Percentiles rank a stretch among this genome's conserved stretches.
Conservation (phyloP, 805 yeast species). For the Nakazawaea ishiwadae region DNA sequence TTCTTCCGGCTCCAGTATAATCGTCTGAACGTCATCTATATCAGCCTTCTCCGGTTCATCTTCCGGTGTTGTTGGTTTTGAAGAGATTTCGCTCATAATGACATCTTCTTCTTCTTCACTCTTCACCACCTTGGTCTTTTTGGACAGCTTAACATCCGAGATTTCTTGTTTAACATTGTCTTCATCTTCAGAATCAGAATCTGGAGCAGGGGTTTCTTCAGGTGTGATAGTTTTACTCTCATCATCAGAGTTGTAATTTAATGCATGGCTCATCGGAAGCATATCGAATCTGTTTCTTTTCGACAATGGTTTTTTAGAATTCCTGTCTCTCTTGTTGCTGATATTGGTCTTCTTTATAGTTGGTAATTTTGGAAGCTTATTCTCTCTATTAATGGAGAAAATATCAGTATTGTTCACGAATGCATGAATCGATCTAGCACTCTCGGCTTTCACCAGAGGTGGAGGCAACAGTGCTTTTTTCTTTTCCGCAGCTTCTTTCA, state of each 20-base stretch:
- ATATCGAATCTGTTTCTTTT: slow-evolving; percentile 22
- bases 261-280: slow-evolving; percentile 52
- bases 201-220: slow-evolving; percentile 11
- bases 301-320: slow-evolving; percentile 5
- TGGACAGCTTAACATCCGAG: too few species aligned
- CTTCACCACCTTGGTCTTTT: slow-evolving; percentile 18
- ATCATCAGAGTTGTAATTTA: slow-evolving; percentile 37
- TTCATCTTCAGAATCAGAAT: slow-evolving; percentile 18
- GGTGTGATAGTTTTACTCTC: slow-evolving; percentile 22
- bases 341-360: slow-evolving; percentile 5
- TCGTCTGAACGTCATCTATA: too few species aligned
- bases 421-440: neutral
- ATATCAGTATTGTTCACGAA: slow-evolving; percentile 7
- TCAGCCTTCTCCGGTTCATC: too few species aligned
- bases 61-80: slow-evolving; percentile 23
- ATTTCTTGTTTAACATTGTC: too few species aligned
- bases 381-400: slow-evolving; percentile 4
- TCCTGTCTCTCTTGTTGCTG: slow-evolving; percentile 8
- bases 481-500: slow-evolving; percentile 23
- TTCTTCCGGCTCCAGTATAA: slow-evolving; percentile 22
- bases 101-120: slow-evolving; percentile 5
- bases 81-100: slow-evolving; percentile 2
- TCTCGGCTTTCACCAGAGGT: neutral
- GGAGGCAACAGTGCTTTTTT: slow-evolving; percentile 14
- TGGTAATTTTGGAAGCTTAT: slow-evolving; percentile 5